A percentile compares a stretch with the other conserved stretches of the same genome.
These are phyloP conservation scores for Friedmanniomyces endolithicus DNA, from an alignment of 495 filamentous ascomycete species.

Conservation along the genomic window DNA sequence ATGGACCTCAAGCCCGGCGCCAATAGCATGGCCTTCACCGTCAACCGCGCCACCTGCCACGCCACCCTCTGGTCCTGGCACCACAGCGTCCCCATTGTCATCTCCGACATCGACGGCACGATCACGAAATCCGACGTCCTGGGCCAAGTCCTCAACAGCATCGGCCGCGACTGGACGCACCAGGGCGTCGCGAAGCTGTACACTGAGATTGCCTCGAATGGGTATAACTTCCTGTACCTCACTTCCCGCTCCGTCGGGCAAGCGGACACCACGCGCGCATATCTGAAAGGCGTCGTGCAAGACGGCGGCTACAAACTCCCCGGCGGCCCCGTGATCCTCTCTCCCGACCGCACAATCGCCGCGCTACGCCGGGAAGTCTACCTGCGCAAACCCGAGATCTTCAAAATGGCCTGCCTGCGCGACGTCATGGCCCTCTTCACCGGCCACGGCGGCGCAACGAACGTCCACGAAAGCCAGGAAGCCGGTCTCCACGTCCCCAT, in stretches of 20 bases:
- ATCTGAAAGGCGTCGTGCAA: conserved; percentile 80
- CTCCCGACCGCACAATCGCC: conserved; percentile 91
- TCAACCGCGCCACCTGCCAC: conserved; percentile 82
- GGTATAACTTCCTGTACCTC: conserved; percentile 97
- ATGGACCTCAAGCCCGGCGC: conserved; percentile 69
- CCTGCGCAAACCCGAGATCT: conserved; percentile 89
- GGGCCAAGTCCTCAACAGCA: conserved; percentile 95
- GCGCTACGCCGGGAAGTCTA: conserved; percentile 89
- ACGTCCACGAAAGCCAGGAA: conserved; percentile 6
- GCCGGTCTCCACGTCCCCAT: conserved; percentile 5
- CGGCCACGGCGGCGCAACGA: conserved; percentile 20
- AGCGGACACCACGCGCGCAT: conserved; percentile 79
- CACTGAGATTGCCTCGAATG: conserved; percentile 87
- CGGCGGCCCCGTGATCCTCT: conserved; percentile 84
- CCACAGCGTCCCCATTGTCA: conserved; percentile 80
- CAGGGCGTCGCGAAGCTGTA: conserved; percentile 93
- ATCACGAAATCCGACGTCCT: conserved; percentile 98
- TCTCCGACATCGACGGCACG: conserved; percentile 97
- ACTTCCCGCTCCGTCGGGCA: conserved; percentile 90
- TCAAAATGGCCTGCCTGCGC: conserved; percentile 96
- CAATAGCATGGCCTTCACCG: conserved; percentile 90
- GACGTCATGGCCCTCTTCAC: conserved; percentile 80
- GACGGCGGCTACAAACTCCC: conserved; percentile 69
- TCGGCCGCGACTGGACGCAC: conserved; percentile 97
- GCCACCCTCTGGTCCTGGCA: conserved; percentile 90